Base-by-base conservation (phyloP, 768 basidiomycete genomes). In the Mycena pura region DNA sequence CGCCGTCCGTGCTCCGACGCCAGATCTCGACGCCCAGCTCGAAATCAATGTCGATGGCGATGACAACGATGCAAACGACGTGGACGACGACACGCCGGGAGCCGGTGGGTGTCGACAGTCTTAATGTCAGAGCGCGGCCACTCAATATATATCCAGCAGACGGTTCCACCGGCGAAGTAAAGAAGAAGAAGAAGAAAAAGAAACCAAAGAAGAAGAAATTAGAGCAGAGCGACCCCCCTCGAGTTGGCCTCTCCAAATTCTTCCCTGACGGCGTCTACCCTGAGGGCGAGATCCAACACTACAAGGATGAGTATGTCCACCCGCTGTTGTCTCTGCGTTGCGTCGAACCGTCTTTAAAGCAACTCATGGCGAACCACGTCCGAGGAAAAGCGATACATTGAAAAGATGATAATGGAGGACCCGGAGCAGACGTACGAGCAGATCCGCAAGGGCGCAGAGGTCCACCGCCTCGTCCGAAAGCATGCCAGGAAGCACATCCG, bases 161-260 rank as follows among this genome's bases (percentile, higher is more conserved):
- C 45, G 57, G 64, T n/a, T 62, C 51, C 22, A 32, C 56, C 80
- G 87, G 82, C 21, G 87, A 87, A 41, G 80, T 70, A 52, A 87
- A 88, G 74, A 91, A 87, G 73, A 95, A 94, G 76, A 96, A 96
- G 81, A 98, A 96, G 73, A 94, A 95, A 77, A 96, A 93, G 76
- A 96, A 94, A 74, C 78, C 91, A 59, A 95, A 95, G 78, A 89
- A 90, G 81, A 95, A 92, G 77, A 90, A 86, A 76, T 61, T 73
- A 10, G 84, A 86, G 69, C 96, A 99, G 78, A 86, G 85, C n/a
- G 95, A 96, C 32, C 97, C 97, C 19, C 97, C 97, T 29, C 85
- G 93, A 25, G 80, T 96, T 21, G 94, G 92, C 9, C 74, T 99
- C 63, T 90, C 91, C 67, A 95, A 93, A 74, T 83, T 99, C 55